phyloP scores from a whole-genome alignment of 83 land plant genomes.

The Diphasiastrum complanatum region DNA sequence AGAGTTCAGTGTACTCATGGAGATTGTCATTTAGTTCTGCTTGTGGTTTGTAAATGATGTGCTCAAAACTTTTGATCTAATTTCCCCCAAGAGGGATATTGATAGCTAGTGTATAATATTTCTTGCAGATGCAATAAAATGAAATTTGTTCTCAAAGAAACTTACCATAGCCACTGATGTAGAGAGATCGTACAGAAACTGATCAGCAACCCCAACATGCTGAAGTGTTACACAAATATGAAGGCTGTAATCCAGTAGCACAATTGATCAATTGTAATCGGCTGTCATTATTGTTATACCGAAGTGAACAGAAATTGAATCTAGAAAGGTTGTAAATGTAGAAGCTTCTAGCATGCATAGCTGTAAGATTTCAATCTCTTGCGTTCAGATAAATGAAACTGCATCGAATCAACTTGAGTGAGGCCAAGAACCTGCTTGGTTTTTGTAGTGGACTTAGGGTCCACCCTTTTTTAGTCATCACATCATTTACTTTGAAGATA shows the following conservation, averaged over 20 bases:
- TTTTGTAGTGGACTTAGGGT: slow-evolving; percentile 93
- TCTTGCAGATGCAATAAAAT: too few species aligned
- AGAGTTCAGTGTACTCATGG: too few species aligned
- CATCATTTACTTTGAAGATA: slow-evolving; percentile 91
- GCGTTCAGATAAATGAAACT: not conserved
- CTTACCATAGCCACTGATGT: slow-evolving; percentile 62
- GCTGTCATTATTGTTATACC: not conserved
- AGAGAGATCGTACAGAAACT: slow-evolving; percentile 63
- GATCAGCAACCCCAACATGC: slow-evolving; percentile 59
- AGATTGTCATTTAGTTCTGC: too few species aligned
- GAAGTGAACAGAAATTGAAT: not conserved
- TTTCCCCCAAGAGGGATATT: too few species aligned
- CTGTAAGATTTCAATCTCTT: slow-evolving; percentile 2
- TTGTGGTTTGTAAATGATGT: too few species aligned
- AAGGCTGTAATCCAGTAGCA: slow-evolving; percentile 46
- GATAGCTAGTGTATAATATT: too few species aligned
- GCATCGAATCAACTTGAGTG: not conserved
- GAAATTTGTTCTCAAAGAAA: too few species aligned
- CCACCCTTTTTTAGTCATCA: slow-evolving; percentile 84
- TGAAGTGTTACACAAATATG: slow-evolving; percentile 96
- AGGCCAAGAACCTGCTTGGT: slow-evolving; percentile 64
- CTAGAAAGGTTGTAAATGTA: not conserved
- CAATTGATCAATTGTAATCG: not conserved
- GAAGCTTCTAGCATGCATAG: not conserved
- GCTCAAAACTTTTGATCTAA: too few species aligned